Evolutionary conservation across 768 basidiomycete species (phyloP), one percentile per base, ranked within the genome.

Genomic region (Tricholoma matsutake): DNA sequence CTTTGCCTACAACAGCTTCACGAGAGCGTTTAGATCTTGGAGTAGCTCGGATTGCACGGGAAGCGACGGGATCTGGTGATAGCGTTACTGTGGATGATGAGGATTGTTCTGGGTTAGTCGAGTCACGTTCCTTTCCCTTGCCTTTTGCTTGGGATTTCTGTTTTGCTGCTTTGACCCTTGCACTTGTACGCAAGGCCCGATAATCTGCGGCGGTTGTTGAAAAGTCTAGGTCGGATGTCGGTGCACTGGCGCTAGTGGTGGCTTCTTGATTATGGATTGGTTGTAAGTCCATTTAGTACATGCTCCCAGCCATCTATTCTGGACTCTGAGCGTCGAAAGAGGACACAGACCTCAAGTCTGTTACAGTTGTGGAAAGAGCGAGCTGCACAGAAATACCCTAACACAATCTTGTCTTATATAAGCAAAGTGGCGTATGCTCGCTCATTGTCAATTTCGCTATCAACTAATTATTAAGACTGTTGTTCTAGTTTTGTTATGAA

Each of bases 281-380:
- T 89, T 84, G 83, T 85, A 88, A 85, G 88, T 92, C 91, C 91
- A 92, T 92, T 92, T 91, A 92, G 88, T 85, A 80, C 80, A 83
- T 86, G 82, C 86, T 76, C 85, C 84, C 86, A 87, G 90, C 90
- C 90, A 92, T 92, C 86, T 89, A 89, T 84, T 72, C 77, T 70
- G 69, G 72, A 71, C 69, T 77, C 67, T 74, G 72, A 73, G 73
- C 68, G 69, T 69, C 71, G 69, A 72, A 71, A 61, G 67, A 65
- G 67, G 64, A 68, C 65, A 70, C 73, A 66, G 71, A 69, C 68
- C 69, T 72, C 72, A 63, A 70, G 71, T 64, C 71, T 69, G 68
- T 66, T 65, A 70, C 10, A 54, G 61, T 70, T 68, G 70, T 67
- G 68, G 70, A 70, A 67, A 67, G 64, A 67, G 69, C 66, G 64